A percentile compares a stretch with the other conserved stretches of the same genome.
Conservation (phyloP, 345 rosid genomes). For the Eucalyptus shirleyi region DNA sequence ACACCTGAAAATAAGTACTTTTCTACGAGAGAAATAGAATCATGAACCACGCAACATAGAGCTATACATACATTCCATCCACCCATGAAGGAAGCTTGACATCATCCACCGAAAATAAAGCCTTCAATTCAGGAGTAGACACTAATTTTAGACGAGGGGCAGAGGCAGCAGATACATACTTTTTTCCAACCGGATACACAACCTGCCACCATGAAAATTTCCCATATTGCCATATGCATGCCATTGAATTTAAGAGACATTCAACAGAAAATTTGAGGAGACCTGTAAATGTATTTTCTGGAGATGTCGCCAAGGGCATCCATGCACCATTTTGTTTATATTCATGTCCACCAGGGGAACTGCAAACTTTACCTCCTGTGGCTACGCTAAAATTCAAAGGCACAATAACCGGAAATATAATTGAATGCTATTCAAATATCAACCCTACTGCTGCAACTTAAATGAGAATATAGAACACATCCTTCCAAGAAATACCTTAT, state of each 20-base stretch:
- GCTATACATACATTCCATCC: slow-evolving; percentile 64
- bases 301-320: slow-evolving; percentile 82
- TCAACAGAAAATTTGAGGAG: neutral
- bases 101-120: slow-evolving; percentile 64
- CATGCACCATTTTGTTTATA: slow-evolving; percentile 73
- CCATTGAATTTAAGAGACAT: neutral
- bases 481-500: slow-evolving; percentile 49
- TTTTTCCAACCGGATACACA: slow-evolving; percentile 66
- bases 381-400: slow-evolving; percentile 68
- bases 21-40: neutral
- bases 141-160: slow-evolving; percentile 80
- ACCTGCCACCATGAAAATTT: slow-evolving; percentile 33
- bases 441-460: neutral
- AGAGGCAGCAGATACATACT: slow-evolving; percentile 54
- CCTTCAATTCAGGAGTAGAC: slow-evolving; percentile 57
- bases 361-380: slow-evolving; percentile 88
- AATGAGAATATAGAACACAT: neutral
- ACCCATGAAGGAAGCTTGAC: slow-evolving; percentile 93
- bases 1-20: neutral
- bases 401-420: slow-evolving; percentile 22
- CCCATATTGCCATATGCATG: neutral
- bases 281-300: slow-evolving; percentile 96
- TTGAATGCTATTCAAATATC: neutral
- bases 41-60: neutral
- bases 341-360: slow-evolving; percentile 77